These are phyloP conservation scores for Prunus dulcis DNA, from an alignment of 306 rosid species.

Conservation along the genomic window DNA sequence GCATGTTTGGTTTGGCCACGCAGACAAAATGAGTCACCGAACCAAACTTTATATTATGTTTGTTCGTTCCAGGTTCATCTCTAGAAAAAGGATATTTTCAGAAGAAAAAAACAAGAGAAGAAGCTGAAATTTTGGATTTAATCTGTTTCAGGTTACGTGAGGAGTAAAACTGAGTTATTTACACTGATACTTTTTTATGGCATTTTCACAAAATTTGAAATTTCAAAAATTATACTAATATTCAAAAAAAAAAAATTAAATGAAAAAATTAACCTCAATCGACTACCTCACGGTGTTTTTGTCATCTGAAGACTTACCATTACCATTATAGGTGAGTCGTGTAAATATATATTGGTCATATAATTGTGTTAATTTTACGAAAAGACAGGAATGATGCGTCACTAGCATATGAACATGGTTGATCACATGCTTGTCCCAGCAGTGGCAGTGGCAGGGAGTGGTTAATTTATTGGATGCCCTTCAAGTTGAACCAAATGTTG, in stretches of 20 bases:
- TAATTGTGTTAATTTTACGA: background rate
- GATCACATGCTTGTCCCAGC: slow-evolving; percentile 13
- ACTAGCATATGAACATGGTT: background rate
- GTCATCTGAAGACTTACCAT: background rate
- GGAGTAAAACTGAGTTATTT: too few species aligned
- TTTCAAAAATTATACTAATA: too few species aligned
- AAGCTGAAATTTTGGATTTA: background rate
- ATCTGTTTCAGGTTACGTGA: background rate
- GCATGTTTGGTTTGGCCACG: slow-evolving; percentile 10
- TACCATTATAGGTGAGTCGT: background rate
- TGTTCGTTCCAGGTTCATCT: background rate
- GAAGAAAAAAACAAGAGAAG: background rate
- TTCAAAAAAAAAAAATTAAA: too few species aligned
- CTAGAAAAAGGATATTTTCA: background rate
- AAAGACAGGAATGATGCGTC: slow-evolving; percentile 14
- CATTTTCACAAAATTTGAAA: too few species aligned
- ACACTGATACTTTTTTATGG: too few species aligned
- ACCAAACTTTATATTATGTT: background rate
- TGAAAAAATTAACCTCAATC: too few species aligned
- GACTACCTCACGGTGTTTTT: too few species aligned
- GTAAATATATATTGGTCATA: background rate
- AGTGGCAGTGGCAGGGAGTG: slow-evolving; percentile 15
- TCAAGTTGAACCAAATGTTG: background rate
- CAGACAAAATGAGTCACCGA: slow-evolving; percentile 9
- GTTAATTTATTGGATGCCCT: background rate